Evolutionary conservation across 345 rosid species (phyloP), one percentile per base, ranked within the genome.

Genomic region (Erodium maritimum): DNA sequence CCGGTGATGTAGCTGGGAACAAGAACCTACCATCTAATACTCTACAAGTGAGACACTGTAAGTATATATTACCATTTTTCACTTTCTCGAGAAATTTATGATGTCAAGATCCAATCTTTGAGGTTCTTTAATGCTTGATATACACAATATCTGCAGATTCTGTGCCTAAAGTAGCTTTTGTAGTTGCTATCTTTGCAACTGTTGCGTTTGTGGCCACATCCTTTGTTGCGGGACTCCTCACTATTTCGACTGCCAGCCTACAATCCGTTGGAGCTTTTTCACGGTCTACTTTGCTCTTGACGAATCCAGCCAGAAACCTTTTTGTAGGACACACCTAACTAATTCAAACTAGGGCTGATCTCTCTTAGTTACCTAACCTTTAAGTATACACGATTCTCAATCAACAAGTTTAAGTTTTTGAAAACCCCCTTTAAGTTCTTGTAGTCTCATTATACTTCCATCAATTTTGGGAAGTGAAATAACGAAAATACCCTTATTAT

Each of bases 1-100:
- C 89, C 48, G 83, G 73, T 48, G 96, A 91, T 81, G 83, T 91
- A 22, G 86, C 96, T 11, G 98, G 95, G 66, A 91, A 91, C 74
- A 80, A 68, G 58, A 91, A 88, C 65, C 66, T 79, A 14, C 76
- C 90, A 45, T 91, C 95, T 20, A 81, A 91, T 59, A 61, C 81
- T 69, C 79, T 91, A 54, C 79, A 73, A 77, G 93, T 88, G 69
- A 82, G 73, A 64, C 96, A 81, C 52, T 84, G 98, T 84, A 79
- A 86, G 93, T 21, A 17, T n/a, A 5, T n/a, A 5, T 42, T 24
- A 45, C 52, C 55, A 12, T 24, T 67, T 52, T 17, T 23, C 54
- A 23, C 24, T 17, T 55, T 8, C 19, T 55, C 19, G 13, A 55
- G 18, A 37, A 0, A 4, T 56, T 12, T 21, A 50, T 3, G 20